Conservation (phyloP, 1,284 basidiomycete species). For the Chondrostereum purpureum region DNA sequence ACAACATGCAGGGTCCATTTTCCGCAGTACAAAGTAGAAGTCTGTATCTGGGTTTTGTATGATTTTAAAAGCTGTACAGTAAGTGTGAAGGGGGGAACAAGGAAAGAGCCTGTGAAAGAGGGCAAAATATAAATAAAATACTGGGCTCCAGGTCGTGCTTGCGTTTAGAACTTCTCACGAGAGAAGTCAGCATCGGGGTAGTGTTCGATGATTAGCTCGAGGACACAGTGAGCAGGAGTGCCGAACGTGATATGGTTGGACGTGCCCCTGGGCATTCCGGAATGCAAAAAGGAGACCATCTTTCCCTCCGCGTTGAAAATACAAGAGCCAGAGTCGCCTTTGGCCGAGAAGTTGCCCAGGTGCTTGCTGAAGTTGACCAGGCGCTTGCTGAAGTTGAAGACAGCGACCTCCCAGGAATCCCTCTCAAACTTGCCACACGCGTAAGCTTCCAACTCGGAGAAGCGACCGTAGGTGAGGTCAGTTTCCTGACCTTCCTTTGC, state of each 20-base stretch:
- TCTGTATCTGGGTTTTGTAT: too few relatives aligned
- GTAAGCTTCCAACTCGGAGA: constrained; percentile 23
- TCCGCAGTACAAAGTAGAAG: too few relatives aligned
- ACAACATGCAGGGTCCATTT: too few relatives aligned
- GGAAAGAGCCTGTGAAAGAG: background rate
- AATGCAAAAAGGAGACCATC: constrained; percentile 29
- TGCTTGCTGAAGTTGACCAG: constrained; percentile 20
- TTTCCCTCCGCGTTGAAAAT: constrained; percentile 15
- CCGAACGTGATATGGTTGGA: constrained; percentile 26
- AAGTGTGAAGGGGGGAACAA: too few relatives aligned
- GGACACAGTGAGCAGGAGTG: constrained; percentile 27
- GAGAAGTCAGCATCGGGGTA: constrained; percentile 25
- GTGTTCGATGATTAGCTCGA: constrained; percentile 21
- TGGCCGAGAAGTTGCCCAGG: constrained; percentile 22
- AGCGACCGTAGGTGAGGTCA: constrained; percentile 30
- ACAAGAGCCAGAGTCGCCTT: constrained; percentile 29
- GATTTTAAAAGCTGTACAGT: too few relatives aligned
- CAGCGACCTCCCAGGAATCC: constrained; percentile 24
- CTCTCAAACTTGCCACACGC: constrained; percentile 17
- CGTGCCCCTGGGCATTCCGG: constrained; percentile 23
- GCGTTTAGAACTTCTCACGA: constrained; percentile 15
- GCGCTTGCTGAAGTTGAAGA: constrained; percentile 22
- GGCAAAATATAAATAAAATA: too few relatives aligned
- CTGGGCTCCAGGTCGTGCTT: constrained; percentile 8
- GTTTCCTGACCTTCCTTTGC: constrained; percentile 27